Base-by-base conservation (phyloP, 75 land plant genomes). In the Selaginella moellendorffii region DNA sequence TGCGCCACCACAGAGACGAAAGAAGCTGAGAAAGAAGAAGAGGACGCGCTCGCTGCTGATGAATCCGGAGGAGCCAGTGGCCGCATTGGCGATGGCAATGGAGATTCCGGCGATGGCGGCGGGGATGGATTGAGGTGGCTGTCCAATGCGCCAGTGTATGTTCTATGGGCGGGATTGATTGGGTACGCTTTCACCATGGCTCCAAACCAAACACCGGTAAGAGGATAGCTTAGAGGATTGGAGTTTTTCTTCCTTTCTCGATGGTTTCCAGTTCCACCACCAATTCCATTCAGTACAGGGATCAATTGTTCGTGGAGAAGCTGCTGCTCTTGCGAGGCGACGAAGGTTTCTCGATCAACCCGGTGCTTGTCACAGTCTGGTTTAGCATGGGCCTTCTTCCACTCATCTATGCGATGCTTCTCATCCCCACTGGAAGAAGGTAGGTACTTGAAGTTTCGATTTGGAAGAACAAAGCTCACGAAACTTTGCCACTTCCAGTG, bases 351-450 rank as follows among this genome's bases (percentile, higher is more conserved):
- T 66, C 54, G 27, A 76, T 92, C 82, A 92, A 92, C 75, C 74
- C 73, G 70, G 85, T 92, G 28, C 74, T 92, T 22, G 76, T 85
- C 23, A 59, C 83, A 29, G 78, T 89, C 24, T 92, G n/a, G 81
- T 85, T 88, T 54, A 77, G 83, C 31, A 88, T 92, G 97, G 97
- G 90, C 21, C 67, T 88, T 8, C 85, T 88, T 89, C 97, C 97
- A 26, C 53, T 85, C 2, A 72, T 92, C 25, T 92, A 92, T 56
- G 69, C 81, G 63, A 88, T 86, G 86, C 71, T 92, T 10, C 76
- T 92, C 52, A 61, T 88, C 54, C 97, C 97, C 20, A 78, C 76
- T 26, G 97, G 76, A 20, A 79, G 96, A 75, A 92, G 96, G 96
- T 89, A 1, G 2, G 59, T 18, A 26, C 23, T 24, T 26, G 30